Evolutionary conservation across 768 basidiomycete genomes (phyloP).

Genomic region (Trametes cinnabarina): DNA sequence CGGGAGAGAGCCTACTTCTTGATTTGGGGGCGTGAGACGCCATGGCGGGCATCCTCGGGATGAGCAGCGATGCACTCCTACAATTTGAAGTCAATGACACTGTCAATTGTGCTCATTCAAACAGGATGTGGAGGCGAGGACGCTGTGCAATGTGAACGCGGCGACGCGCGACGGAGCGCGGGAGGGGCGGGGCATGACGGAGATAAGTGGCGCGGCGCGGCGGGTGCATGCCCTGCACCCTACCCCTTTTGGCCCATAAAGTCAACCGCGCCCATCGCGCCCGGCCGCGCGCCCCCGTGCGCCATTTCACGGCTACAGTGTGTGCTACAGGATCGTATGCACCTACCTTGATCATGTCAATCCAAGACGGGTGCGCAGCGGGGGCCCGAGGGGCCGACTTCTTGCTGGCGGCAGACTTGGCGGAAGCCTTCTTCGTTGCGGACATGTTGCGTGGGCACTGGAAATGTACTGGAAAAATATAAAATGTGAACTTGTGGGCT

Average conservation of each 20-base stretch:
- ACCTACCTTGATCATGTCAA: slow-evolving; percentile 78
- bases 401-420: slow-evolving; percentile 46
- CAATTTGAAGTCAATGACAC: slow-evolving; percentile 3
- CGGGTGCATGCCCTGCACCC: slow-evolving; percentile 38
- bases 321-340: slow-evolving; percentile 1
- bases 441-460: slow-evolving; percentile 37
- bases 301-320: neutral
- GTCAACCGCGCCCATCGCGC: slow-evolving; percentile 9
- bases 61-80: slow-evolving; percentile 81
- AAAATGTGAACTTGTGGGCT: slow-evolving; percentile 7
- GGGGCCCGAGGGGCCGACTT: slow-evolving; percentile 42
- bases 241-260: slow-evolving; percentile 38
- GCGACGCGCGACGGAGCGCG: slow-evolving; percentile 18
- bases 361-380: slow-evolving; percentile 56
- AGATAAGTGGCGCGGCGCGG: slow-evolving; percentile 29
- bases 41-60: slow-evolving; percentile 73
- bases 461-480: slow-evolving; percentile 33
- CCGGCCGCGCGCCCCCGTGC: neutral
- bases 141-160: neutral
- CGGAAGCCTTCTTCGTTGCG: slow-evolving; percentile 39
- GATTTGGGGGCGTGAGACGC: slow-evolving; percentile 88
- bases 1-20: slow-evolving; percentile 68
- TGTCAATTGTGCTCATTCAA: neutral
- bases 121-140: neutral
- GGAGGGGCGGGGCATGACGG: slow-evolving; percentile 19